Base-by-base conservation (phyloP, 176 grass and related monocot species). In the Musa acuminata region DNA sequence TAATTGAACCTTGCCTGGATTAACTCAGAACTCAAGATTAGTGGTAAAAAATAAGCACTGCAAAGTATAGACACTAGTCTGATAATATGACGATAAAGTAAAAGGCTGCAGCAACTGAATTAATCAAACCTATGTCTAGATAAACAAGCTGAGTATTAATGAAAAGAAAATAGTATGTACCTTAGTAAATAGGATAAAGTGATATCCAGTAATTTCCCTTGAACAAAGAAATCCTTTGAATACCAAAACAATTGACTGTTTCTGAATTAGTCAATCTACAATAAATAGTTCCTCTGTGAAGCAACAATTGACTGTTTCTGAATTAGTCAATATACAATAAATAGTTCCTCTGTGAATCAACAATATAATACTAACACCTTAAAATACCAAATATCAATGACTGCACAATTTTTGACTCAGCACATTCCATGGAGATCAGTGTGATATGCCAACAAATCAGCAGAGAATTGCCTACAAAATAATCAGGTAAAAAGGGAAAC, bases 371-470 rank as follows among this genome's bases (percentile, higher is more conserved):
- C 62, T 65, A 65, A 12, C 9, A 27, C 62, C 22, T 65, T 65
- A 27, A 26, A 22, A 65, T 65, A 27, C 22, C 22, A 62, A 85
- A 77, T 81, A 85, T 59, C 70, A 75, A 83, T 79, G 67, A 51
- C 77, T 88, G 76, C 80, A 83, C 79, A 84, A 54, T 74, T 84
- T 55, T 81, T 50, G 72, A 82, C 72, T 81, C 72, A 72, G 63
- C 65, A 78, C 67, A 74, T 69, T 71, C 25, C 74, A 51, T 77
- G 57, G 53, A 84, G 21, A 73, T 83, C 59, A 43, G 72, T 35
- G 65, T 69, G 55, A 76, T 58, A 26, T 49, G 57, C 6, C 48
- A 65, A 78, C 72, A 71, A 49, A 78, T 62, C 35, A 12, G 78
- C 8, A 48, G 16, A 50, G 9, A 13, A 52, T 11, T 84, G 71